A percentile compares a stretch with the other conserved stretches of the same genome.
Evolutionary conservation across 495 filamentous ascomycete genomes (phyloP).

Genomic region (Penicillium psychrofluorescens): DNA sequence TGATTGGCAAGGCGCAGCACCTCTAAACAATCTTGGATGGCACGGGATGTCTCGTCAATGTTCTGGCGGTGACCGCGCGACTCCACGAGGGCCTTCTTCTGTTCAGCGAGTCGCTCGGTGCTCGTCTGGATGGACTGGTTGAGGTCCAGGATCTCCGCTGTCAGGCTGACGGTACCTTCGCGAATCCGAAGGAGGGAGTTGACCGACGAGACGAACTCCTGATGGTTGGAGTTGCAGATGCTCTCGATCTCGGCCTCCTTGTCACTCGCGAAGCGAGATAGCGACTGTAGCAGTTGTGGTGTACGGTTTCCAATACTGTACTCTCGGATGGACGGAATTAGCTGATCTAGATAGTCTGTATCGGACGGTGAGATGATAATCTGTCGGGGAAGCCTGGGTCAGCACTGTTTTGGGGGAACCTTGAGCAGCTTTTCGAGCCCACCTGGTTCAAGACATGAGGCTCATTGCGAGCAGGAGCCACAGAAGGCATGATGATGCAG

Average conservation of each 20-base stretch:
- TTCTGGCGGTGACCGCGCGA: slow-evolving; percentile 90
- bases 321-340: slow-evolving; percentile 89
- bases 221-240: slow-evolving; percentile 91
- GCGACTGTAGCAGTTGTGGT: slow-evolving; percentile 63
- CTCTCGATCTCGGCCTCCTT: slow-evolving; percentile 88
- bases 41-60: slow-evolving; percentile 86
- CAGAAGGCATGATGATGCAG: no score
- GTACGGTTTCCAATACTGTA: slow-evolving; percentile 70
- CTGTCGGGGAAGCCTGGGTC: slow-evolving; percentile 33
- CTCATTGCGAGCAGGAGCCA: slow-evolving; percentile 5
- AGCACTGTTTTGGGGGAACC: not conserved
- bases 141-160: slow-evolving; percentile 82
- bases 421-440: not conserved
- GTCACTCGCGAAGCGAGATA: slow-evolving; percentile 74
- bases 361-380: slow-evolving; percentile 89
- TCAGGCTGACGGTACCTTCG: slow-evolving; percentile 79
- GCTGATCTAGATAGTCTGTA: slow-evolving; percentile 86
- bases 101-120: slow-evolving; percentile 87
- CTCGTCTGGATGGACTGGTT: slow-evolving; percentile 94
- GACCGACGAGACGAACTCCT: slow-evolving; percentile 90
- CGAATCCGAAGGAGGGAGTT: slow-evolving; percentile 86
- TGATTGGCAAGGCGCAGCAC: slow-evolving; percentile 91
- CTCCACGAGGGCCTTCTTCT: slow-evolving; percentile 90
- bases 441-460: slow-evolving; percentile 39
- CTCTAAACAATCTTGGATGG: slow-evolving; percentile 83